A percentile compares a stretch with the other conserved stretches of the same genome.
These are phyloP conservation scores for Nymphaea colorata DNA, from an alignment of 164 flowering plant genomes.

Conservation along the genomic window DNA sequence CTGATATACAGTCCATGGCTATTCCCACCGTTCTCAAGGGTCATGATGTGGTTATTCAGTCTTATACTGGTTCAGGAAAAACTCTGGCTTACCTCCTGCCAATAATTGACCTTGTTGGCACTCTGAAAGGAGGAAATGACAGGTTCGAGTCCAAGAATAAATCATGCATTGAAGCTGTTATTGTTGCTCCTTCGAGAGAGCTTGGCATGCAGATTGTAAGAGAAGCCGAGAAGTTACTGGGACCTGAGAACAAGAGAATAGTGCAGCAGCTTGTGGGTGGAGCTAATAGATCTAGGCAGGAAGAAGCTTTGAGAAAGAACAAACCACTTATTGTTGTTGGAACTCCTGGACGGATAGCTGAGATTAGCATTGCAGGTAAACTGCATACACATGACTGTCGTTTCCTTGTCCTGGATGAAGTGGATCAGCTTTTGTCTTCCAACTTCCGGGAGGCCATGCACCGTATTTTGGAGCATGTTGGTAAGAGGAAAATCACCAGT, in stretches of 20 bases:
- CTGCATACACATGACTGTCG: constrained; percentile 83
- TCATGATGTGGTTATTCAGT: constrained; percentile 86
- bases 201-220: constrained; percentile 97
- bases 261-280: constrained; percentile 99
- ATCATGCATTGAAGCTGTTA: constrained; percentile 65
- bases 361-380: constrained; percentile 85
- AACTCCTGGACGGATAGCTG: constrained; percentile 93
- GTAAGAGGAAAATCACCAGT: constrained; percentile 23
- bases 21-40: constrained; percentile 62
- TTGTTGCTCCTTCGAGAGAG: constrained; percentile 95
- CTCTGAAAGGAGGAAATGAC: constrained; percentile 25
- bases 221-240: constrained; percentile 79
- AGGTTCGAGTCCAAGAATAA: constrained; percentile 25
- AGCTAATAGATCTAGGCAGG: constrained; percentile 84
- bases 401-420: constrained; percentile 85
- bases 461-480: constrained; percentile 89
- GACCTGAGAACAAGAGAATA: constrained; percentile 49
- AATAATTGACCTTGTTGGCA: constrained; percentile 69
- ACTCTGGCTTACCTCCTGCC: constrained; percentile 94
- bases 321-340: constrained; percentile 91
- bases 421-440: constrained; percentile 84
- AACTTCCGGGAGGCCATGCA: constrained; percentile 90
- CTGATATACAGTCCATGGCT: constrained; percentile 84
- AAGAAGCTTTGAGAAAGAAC: constrained; percentile 89
- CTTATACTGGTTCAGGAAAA: constrained; percentile 96